Conservation (phyloP, 2,329 filamentous ascomycete species). For the Cryphonectria radicalis region DNA sequence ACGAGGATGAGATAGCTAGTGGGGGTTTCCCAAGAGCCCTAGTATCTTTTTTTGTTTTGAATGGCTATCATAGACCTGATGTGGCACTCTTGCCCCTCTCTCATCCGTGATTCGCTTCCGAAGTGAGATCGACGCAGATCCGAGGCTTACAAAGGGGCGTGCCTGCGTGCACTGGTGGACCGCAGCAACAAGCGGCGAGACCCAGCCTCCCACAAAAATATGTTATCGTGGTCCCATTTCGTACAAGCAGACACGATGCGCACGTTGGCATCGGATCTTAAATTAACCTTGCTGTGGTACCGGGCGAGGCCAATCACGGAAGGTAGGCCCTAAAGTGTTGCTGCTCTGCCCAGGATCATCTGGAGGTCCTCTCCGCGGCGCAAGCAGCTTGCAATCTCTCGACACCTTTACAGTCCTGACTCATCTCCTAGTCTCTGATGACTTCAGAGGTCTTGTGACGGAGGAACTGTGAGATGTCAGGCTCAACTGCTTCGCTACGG, state of each 20-base stretch:
- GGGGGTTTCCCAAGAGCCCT: not conserved
- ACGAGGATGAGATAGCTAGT: not conserved
- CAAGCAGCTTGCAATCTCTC: too few relatives aligned
- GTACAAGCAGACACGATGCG: not conserved
- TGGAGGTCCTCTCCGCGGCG: too few relatives aligned
- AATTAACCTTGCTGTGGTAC: not conserved
- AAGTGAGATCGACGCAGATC: not conserved
- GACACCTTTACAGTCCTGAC: too few relatives aligned
- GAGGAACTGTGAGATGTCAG: too few relatives aligned
- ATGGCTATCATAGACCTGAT: not conserved
- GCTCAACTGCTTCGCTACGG: constrained; percentile 31
- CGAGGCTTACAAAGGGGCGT: not conserved
- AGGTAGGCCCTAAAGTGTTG: not conserved
- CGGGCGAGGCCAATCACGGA: constrained; percentile 26
- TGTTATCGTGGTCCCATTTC: not conserved
- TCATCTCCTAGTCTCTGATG: too few relatives aligned
- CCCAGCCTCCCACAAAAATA: not conserved
- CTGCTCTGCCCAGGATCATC: not conserved
- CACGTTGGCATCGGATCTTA: not conserved
- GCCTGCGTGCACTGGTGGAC: not conserved
- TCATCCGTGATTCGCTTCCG: not conserved
- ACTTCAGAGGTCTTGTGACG: too few relatives aligned
- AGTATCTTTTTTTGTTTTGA: not conserved
- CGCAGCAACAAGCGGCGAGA: not conserved
- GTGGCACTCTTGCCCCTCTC: not conserved